phyloP scores from a whole-genome alignment of 1,284 basidiomycete genomes.

The Tylopilus sp. region DNA sequence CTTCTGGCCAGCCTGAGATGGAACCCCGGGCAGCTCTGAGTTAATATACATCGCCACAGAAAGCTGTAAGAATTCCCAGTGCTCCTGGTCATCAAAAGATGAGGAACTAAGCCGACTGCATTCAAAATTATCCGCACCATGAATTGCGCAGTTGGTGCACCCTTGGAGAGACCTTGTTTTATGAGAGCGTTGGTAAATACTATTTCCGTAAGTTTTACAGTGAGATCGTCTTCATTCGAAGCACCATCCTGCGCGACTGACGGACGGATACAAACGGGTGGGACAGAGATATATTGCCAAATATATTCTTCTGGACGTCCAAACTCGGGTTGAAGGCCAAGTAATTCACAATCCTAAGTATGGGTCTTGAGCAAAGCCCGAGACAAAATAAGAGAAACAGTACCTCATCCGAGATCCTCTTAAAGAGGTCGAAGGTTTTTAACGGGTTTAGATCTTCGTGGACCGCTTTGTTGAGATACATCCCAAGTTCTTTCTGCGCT shows the following conservation, averaged over 20 bases:
- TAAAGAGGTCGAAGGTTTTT: conserved; percentile 92
- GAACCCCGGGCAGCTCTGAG: conserved; percentile 93
- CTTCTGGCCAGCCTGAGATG: conserved; percentile 80
- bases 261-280: conserved; percentile 96
- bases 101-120: conserved; percentile 2
- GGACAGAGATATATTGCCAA: conserved; percentile 99
- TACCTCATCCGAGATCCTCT: conserved; percentile 89
- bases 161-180: conserved; percentile 86
- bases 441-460: conserved; percentile 95
- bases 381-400: not conserved
- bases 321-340: conserved; percentile 86
- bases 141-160: conserved; percentile 83
- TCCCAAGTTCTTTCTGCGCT: conserved; percentile 83
- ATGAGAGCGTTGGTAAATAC: conserved; percentile 94
- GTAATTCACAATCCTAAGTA: conserved; percentile 85
- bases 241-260: conserved; percentile 97
- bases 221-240: conserved; percentile 98
- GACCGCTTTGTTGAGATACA: conserved; percentile 86
- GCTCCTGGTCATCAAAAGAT: conserved; percentile 59
- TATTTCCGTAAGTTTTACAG: conserved; percentile 97
- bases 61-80: conserved; percentile 98
- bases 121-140: conserved; percentile 57
- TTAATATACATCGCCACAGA: conserved; percentile 99
- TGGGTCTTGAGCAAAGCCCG: not conserved
- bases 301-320: conserved; percentile 97